Percentiles rank a stretch among this genome's conserved stretches.
Conservation (phyloP, 148 eudicot genomes). For the Diospyros lotus region DNA sequence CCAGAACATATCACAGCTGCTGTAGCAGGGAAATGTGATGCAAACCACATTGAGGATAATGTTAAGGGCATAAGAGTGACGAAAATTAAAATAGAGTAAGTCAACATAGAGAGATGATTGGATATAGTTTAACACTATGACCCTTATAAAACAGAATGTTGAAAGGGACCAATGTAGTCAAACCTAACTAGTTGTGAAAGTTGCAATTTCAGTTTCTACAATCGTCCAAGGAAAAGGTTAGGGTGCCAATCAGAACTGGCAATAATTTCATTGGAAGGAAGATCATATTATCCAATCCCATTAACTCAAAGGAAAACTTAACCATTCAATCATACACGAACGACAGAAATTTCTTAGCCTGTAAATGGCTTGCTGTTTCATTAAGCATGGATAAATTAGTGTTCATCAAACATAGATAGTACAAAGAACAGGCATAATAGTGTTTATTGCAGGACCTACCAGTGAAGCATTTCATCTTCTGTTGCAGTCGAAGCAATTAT, state of each 20-base stretch:
- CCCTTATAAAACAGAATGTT: too few relatives aligned
- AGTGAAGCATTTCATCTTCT: conserved; percentile 51
- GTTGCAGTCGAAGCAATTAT: conserved; percentile 61
- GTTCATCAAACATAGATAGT: not conserved
- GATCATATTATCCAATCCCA: not conserved
- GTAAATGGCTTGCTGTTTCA: not conserved
- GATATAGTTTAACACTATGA: too few relatives aligned
- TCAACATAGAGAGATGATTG: too few relatives aligned
- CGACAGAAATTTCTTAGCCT: not conserved
- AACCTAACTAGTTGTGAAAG: too few relatives aligned
- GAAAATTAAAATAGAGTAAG: too few relatives aligned
- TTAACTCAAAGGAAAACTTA: not conserved
- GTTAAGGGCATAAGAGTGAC: too few relatives aligned
- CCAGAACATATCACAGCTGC: too few relatives aligned
- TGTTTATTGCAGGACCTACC: conserved; percentile 27
- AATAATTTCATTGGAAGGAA: not conserved
- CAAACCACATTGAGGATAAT: too few relatives aligned
- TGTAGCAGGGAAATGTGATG: too few relatives aligned
- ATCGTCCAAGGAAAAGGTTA: not conserved
- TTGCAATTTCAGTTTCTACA: not conserved
- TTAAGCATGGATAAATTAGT: not conserved
- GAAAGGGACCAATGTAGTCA: too few relatives aligned
- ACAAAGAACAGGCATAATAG: not conserved
- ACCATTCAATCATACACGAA: not conserved
- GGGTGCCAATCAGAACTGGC: not conserved